These are phyloP conservation scores for Coprinellus aureogranulatus DNA, from an alignment of 768 basidiomycete genomes.

Conservation along the genomic window DNA sequence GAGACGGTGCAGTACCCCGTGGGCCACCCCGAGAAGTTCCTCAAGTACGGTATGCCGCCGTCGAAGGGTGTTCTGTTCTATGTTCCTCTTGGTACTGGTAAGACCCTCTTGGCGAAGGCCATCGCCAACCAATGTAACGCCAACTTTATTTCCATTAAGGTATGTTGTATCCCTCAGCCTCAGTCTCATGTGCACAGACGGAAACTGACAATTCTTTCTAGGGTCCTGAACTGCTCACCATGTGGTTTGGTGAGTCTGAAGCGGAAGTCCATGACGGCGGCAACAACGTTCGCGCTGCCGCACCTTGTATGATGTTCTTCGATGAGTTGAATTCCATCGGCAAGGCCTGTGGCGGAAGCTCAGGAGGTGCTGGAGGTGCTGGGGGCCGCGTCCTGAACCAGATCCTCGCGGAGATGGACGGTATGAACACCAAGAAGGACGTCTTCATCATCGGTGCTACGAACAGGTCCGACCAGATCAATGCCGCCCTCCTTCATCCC, in stretches of 20 bases:
- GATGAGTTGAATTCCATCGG: conserved; percentile 99
- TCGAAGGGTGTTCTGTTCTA: conserved; percentile 99
- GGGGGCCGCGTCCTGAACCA: conserved; percentile 98
- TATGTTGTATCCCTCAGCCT: conserved; percentile 57
- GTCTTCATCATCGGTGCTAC: conserved; percentile 97
- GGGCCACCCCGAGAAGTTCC: conserved; percentile 99
- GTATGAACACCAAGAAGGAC: conserved; percentile 98
- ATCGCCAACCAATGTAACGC: conserved; percentile 99
- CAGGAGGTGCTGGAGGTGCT: conserved; percentile 92
- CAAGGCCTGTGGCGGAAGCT: conserved; percentile 88
- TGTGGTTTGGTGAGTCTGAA: conserved; percentile 99
- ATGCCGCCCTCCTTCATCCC: conserved; percentile 88
- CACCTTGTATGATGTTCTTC: conserved; percentile 99
- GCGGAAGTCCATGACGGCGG: conserved; percentile 99
- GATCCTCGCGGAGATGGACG: conserved; percentile 97
- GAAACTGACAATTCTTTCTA: conserved; percentile 28
- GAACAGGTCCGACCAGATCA: conserved; percentile 95
- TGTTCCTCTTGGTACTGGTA: conserved; percentile 99
- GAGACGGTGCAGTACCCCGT: conserved; percentile 99
- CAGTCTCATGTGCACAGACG: conserved; percentile 22
- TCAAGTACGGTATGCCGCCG: conserved; percentile 99
- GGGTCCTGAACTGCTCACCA: conserved; percentile 96
- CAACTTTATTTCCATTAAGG: conserved; percentile 99
- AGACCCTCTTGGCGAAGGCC: conserved; percentile 96
- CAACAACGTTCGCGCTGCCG: conserved; percentile 98